A percentile compares a stretch with the other conserved stretches of the same genome.
Evolutionary conservation across 1,284 basidiomycete genomes (phyloP).

Genomic region (Megacollybia platyphylla): DNA sequence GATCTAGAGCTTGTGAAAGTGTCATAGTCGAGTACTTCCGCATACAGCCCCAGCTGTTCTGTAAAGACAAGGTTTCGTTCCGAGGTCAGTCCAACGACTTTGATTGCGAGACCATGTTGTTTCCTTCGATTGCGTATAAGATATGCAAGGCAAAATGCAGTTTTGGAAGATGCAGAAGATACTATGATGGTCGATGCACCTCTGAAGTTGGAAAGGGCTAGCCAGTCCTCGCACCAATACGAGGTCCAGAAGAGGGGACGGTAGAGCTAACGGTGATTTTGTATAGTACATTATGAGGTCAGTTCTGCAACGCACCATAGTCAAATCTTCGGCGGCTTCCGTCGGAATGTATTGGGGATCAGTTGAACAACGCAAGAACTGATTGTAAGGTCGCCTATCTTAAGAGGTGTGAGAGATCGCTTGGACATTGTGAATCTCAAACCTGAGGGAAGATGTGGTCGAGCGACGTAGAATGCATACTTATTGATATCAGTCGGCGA

Average conservation of each 20-base stretch:
- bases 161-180: slow-evolving; percentile 55
- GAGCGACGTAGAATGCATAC: slow-evolving; percentile 36
- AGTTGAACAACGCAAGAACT: slow-evolving; percentile 39
- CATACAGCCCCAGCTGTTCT: slow-evolving; percentile 33
- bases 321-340: slow-evolving; percentile 36
- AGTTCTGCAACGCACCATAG: slow-evolving; percentile 27
- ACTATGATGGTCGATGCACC: slow-evolving; percentile 34
- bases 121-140: slow-evolving; percentile 15
- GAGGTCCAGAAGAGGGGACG: slow-evolving; percentile 59
- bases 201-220: slow-evolving; percentile 32
- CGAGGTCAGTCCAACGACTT: slow-evolving; percentile 46
- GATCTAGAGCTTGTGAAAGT: slow-evolving; percentile 16
- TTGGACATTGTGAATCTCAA: slow-evolving; percentile 5
- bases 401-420: not conserved
- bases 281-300: not conserved
- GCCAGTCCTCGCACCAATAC: slow-evolving; percentile 60
- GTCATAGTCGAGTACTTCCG: slow-evolving; percentile 40
- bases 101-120: slow-evolving; percentile 20
- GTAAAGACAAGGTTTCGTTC: slow-evolving; percentile 41
- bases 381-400: slow-evolving; percentile 58
- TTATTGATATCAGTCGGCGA: slow-evolving; percentile 34
- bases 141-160: slow-evolving; percentile 52
- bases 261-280: slow-evolving; percentile 15
- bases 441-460: slow-evolving; percentile 47
- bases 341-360: slow-evolving; percentile 40